These are phyloP conservation scores for Serendipita sp. DNA, from an alignment of 768 basidiomycete genomes.

Conservation along the genomic window DNA sequence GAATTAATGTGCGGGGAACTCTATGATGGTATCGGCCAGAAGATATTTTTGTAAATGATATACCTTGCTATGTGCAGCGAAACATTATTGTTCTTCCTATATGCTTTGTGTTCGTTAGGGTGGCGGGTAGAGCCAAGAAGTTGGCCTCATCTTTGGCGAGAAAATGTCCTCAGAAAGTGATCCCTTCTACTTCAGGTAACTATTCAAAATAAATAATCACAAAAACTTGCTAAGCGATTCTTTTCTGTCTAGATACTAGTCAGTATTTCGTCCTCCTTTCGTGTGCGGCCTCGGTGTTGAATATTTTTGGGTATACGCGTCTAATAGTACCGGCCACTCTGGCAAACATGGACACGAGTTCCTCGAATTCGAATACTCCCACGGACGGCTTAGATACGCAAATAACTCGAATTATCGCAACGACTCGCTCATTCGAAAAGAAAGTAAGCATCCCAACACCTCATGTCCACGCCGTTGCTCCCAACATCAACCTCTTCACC, in stretches of 20 bases:
- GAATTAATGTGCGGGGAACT: too few relatives aligned
- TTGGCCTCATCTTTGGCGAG: not conserved
- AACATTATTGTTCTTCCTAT: not conserved
- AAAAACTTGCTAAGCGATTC: not conserved
- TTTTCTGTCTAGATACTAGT: not conserved
- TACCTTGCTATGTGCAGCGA: not conserved
- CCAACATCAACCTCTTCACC: not conserved
- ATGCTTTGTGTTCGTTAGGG: not conserved
- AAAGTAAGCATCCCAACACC: constrained; percentile 47
- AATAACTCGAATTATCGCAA: constrained; percentile 99
- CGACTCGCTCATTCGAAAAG: constrained; percentile 95
- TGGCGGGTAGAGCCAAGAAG: not conserved
- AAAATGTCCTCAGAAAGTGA: not conserved
- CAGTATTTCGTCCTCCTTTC: not conserved
- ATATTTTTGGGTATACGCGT: not conserved
- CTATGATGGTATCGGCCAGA: too few relatives aligned
- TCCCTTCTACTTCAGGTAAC: not conserved
- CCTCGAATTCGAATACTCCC: constrained; percentile 94
- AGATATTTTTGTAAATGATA: not conserved
- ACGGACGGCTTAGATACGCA: constrained; percentile 91
- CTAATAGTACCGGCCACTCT: constrained; percentile 95
- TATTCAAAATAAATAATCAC: too few relatives aligned
- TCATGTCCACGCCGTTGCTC: not conserved
- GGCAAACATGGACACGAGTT: constrained; percentile 98
- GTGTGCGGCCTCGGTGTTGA: not conserved